phyloP scores from a whole-genome alignment of 495 filamentous ascomycete genomes.

The Penicillium mononematosum region DNA sequence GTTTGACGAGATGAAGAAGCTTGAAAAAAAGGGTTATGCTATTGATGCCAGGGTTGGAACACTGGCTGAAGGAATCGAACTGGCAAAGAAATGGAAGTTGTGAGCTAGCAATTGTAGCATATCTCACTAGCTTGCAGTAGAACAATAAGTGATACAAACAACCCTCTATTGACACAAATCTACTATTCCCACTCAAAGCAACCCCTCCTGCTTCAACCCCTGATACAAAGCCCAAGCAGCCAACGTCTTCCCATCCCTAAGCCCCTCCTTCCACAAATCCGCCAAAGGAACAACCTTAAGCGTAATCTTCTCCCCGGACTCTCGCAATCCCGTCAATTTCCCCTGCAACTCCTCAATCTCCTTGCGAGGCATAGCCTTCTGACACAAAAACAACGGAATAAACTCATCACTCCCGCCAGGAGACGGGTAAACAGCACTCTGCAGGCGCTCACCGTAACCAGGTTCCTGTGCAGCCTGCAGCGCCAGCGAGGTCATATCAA shows the following conservation, averaged over 20 bases:
- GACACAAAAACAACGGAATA: conserved; percentile 73
- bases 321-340: conserved; percentile 72
- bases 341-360: conserved; percentile 70
- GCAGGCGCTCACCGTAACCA: conserved; percentile 46
- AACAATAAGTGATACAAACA: not conserved
- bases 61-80: conserved; percentile 80
- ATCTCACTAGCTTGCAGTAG: not conserved
- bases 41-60: conserved; percentile 84
- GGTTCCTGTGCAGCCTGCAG: conserved; percentile 31
- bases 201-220: conserved; percentile 65
- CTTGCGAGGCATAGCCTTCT: conserved; percentile 61
- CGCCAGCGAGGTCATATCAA: conserved; percentile 67
- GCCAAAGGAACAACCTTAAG: conserved; percentile 69
- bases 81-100: conserved; percentile 59
- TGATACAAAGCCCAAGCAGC: conserved; percentile 75
- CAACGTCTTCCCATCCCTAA: conserved; percentile 76
- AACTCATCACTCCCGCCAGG: conserved; percentile 84
- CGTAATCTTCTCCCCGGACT: conserved; percentile 80
- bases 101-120: conserved; percentile 1
- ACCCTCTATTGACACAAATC: not conserved
- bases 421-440: conserved; percentile 69
- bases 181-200: conserved; percentile 42
- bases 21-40: conserved; percentile 74
- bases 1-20: conserved; percentile 62
- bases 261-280: conserved; percentile 73